A percentile compares a stretch with the other conserved stretches of the same genome.
Conservation (phyloP, 2,329 filamentous ascomycete species). For the Raffaelea albimanens region DNA sequence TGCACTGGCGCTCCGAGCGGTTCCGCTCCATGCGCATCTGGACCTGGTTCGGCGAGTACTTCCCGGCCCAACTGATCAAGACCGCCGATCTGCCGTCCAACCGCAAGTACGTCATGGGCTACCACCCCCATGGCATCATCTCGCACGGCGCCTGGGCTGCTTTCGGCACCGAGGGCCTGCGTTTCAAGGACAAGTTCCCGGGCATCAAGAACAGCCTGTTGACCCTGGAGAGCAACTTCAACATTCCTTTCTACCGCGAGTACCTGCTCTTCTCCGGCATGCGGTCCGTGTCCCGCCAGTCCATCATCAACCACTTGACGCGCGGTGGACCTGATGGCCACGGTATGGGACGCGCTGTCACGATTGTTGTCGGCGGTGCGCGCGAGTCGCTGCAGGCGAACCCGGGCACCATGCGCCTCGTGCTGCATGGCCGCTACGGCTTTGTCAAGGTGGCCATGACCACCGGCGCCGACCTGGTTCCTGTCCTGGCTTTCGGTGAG, state of each 20-base stretch:
- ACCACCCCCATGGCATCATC: constrained; percentile 93
- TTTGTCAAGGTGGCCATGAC: constrained; percentile 91
- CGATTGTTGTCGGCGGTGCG: constrained; percentile 89
- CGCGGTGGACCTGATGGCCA: constrained; percentile 68
- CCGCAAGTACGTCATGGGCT: constrained; percentile 92
- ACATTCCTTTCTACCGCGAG: constrained; percentile 86
- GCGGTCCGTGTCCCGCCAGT: constrained; percentile 81
- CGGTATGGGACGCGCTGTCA: constrained; percentile 91
- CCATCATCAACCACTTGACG: constrained; percentile 78
- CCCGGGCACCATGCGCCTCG: constrained; percentile 65
- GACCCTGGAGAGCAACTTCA: constrained; percentile 93
- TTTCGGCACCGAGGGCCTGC: constrained; percentile 82
- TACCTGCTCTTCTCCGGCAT: constrained; percentile 86
- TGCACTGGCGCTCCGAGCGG: constrained; percentile 65
- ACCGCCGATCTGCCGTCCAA: constrained; percentile 69
- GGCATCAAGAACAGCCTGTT: constrained; percentile 90
- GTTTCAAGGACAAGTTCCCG: constrained; percentile 79
- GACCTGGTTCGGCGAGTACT: constrained; percentile 87
- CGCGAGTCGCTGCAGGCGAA: constrained; percentile 84
- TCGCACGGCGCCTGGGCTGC: constrained; percentile 90
- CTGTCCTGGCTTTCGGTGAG: constrained; percentile 86
- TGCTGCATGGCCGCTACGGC: constrained; percentile 77
- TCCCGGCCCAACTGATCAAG: constrained; percentile 79
- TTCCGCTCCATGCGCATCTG: constrained; percentile 67
- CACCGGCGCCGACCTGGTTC: constrained; percentile 87